These are phyloP conservation scores for Cichorium intybus DNA, from an alignment of 140 eudicot genomes.

Conservation along the genomic window DNA sequence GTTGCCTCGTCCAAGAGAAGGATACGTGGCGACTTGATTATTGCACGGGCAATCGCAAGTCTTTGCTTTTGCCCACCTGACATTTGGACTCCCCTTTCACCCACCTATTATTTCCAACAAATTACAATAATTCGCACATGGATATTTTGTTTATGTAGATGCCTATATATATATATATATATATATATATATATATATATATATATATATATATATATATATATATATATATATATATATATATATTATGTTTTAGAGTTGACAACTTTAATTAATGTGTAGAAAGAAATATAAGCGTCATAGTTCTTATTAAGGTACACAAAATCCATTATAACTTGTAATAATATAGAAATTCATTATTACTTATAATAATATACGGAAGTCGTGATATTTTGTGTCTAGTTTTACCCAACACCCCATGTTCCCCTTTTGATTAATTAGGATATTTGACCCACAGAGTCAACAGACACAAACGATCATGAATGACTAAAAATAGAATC, in stretches of 20 bases:
- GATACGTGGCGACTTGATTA: slow-evolving; percentile 28
- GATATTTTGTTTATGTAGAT: too few relatives aligned
- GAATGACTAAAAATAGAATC: neutral
- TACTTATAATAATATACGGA: too few relatives aligned
- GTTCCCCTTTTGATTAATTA: neutral
- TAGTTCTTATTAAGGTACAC: too few relatives aligned
- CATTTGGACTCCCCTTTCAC: slow-evolving; percentile 31
- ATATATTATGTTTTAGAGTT: neutral
- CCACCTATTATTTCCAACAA: slow-evolving; percentile 21
- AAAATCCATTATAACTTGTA: too few relatives aligned
- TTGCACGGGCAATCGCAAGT: slow-evolving; percentile 29
- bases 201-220: too few relatives aligned
- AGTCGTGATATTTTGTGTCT: neutral
- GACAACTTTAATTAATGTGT: neutral
- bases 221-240: too few relatives aligned
- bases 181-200: too few relatives aligned
- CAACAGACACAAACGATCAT: neutral
- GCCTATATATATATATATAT: too few relatives aligned
- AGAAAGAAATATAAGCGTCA: neutral
- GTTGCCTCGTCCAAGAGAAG: slow-evolving; percentile 37
- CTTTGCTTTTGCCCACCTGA: slow-evolving; percentile 33
- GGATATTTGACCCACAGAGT: neutral
- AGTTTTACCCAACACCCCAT: too few relatives aligned
- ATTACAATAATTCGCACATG: neutral
- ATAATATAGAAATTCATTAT: too few relatives aligned